A percentile compares a stretch with the other conserved stretches of the same genome.
phyloP scores from a whole-genome alignment of 2,329 filamentous ascomycete genomes.

The Fonsecaea nubica region DNA sequence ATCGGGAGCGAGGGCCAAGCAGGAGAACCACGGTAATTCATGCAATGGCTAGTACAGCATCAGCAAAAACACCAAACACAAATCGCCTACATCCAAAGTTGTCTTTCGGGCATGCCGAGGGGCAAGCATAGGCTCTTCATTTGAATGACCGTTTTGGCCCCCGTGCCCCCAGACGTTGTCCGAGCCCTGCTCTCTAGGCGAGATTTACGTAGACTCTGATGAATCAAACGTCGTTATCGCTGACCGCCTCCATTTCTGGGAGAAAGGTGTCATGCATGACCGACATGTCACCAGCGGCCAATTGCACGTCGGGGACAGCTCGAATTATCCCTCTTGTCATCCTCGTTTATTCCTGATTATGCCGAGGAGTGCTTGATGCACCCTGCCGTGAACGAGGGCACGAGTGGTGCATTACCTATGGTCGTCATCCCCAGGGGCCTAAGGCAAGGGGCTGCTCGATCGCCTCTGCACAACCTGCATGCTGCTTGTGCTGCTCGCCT shows the following conservation, averaged over 20 bases:
- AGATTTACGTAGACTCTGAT: conserved; percentile 10
- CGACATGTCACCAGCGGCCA: conserved; percentile 1
- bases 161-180: not conserved
- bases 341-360: conserved; percentile 15
- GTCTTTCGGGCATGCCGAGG: not conserved
- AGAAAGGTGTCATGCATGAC: conserved; percentile 12
- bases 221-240: conserved; percentile 1
- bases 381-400: conserved; percentile 20
- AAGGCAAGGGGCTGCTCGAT: conserved; percentile 20
- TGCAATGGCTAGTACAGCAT: not conserved
- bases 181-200: not conserved
- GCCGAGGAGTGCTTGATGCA: conserved; percentile 3
- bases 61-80: not conserved
- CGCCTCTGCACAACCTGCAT: conserved; percentile 23
- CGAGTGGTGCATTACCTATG: conserved; percentile 9
- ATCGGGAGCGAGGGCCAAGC: not conserved
- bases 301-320: not conserved
- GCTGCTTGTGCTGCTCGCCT: conserved; percentile 15
- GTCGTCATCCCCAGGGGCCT: conserved; percentile 5
- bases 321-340: conserved; percentile 9
- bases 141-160: not conserved
- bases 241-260: not conserved
- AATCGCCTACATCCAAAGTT: not conserved
- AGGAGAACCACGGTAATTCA: not conserved
- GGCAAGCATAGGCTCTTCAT: not conserved